These are phyloP conservation scores for Pseudonitzschia multiseries DNA, from an alignment of 108 stramenopile genomes.

Conservation along the genomic window DNA sequence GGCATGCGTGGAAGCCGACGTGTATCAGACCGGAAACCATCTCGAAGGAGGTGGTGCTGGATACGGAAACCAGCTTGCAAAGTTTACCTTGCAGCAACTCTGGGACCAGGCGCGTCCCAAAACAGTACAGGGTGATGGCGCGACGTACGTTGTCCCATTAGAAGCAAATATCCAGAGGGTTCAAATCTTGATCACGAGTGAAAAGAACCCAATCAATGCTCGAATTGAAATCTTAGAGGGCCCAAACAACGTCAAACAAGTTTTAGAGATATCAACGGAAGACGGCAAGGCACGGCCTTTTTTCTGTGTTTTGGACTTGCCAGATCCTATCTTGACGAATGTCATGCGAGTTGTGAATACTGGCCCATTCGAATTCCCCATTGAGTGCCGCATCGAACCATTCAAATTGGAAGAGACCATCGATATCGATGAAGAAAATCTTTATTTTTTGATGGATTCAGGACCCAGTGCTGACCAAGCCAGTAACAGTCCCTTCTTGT, in stretches of 20 bases:
- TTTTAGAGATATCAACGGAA: constrained; percentile 59
- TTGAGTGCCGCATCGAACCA: constrained; percentile 21
- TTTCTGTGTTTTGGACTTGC: constrained; percentile 48
- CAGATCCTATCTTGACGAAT: constrained; percentile 43
- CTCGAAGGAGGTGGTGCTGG: not conserved
- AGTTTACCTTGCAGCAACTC: constrained; percentile 8
- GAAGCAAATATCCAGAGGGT: constrained; percentile 1
- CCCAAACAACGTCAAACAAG: constrained; percentile 70
- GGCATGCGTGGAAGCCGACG: constrained; percentile 68
- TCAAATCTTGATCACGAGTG: constrained; percentile 52
- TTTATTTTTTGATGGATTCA: not conserved
- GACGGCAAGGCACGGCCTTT: constrained; percentile 60
- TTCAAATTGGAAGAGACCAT: constrained; percentile 4
- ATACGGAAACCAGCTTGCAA: constrained; percentile 11
- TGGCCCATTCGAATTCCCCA: constrained; percentile 64
- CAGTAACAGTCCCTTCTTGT: constrained; percentile 6
- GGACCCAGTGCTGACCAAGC: not conserved
- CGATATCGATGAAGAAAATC: constrained; percentile 8
- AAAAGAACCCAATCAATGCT: constrained; percentile 62
- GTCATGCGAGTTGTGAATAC: constrained; percentile 63
- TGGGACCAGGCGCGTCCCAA: constrained; percentile 12
- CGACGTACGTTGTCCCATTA: constrained; percentile 18
- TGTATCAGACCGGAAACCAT: constrained; percentile 1
- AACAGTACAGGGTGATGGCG: constrained; percentile 14
- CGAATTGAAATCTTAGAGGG: constrained; percentile 60